Evolutionary conservation across 108 stramenopile genomes (phyloP).

Genomic region (Phaeodactylum tricornutum): DNA sequence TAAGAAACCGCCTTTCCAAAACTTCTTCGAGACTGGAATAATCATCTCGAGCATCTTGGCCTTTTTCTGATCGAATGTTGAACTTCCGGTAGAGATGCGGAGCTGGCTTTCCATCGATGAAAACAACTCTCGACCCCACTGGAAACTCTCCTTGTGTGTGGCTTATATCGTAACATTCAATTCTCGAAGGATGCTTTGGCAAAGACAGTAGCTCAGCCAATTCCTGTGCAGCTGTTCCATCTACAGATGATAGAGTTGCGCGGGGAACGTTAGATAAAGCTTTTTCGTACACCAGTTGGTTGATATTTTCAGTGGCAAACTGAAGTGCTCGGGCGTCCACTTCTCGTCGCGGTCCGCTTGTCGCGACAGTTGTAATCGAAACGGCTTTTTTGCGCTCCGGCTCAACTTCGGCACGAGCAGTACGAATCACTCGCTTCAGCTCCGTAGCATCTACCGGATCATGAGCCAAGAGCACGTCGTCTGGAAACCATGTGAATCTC

Average conservation of each 20-base stretch:
- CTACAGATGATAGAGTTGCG: conserved; percentile 16
- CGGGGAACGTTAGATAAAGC: conserved; percentile 1
- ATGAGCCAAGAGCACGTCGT: conserved; percentile 36
- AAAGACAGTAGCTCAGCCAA: conserved; percentile 29
- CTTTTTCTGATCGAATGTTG: conserved; percentile 41
- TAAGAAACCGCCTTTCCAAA: conserved; percentile 42
- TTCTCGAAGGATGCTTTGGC: conserved; percentile 22
- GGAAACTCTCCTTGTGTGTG: conserved; percentile 54
- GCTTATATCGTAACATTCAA: conserved; percentile 75
- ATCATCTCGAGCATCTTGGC: conserved; percentile 43
- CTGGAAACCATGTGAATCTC: conserved; percentile 37
- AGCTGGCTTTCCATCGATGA: conserved; percentile 43
- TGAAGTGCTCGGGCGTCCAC: conserved; percentile 31
- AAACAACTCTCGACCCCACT: conserved; percentile 58
- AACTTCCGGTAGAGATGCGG: conserved; percentile 47
- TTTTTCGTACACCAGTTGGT: conserved; percentile 19
- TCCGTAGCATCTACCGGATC: conserved; percentile 10
- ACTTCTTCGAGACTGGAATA: conserved; percentile 63
- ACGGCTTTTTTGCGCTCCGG: conserved; percentile 10
- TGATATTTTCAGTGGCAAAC: conserved; percentile 38
- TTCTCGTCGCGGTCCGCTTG: conserved; percentile 21
- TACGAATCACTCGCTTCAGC: conserved; percentile 18
- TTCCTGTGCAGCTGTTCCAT: conserved; percentile 30
- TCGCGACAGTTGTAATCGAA: conserved; percentile 13
- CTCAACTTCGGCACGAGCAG: conserved; percentile 12